These are phyloP conservation scores for Rachicladosporium sp. DNA, from an alignment of 2,329 filamentous ascomycete genomes.

Conservation along the genomic window DNA sequence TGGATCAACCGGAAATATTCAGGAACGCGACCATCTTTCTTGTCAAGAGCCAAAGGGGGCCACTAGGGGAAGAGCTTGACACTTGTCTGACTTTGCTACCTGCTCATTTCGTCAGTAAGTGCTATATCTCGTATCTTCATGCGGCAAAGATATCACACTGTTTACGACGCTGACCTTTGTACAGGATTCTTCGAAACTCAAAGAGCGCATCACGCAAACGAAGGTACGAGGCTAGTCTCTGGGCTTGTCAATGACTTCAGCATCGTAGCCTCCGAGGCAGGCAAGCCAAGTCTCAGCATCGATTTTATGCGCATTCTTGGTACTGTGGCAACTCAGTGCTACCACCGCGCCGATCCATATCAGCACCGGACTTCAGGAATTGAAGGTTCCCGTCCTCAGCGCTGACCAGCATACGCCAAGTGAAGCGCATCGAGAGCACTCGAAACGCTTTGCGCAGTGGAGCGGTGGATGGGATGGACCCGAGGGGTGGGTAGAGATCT, in stretches of 20 bases:
- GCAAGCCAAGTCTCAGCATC: background rate
- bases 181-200: constrained; percentile 1
- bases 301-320: too few relatives aligned
- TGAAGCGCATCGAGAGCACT: too few relatives aligned
- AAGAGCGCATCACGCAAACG: background rate
- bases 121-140: background rate
- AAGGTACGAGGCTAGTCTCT: background rate
- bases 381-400: too few relatives aligned
- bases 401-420: too few relatives aligned
- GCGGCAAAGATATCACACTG: background rate
- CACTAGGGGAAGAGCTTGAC: background rate
- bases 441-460: too few relatives aligned
- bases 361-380: too few relatives aligned
- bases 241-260: constrained; percentile 3
- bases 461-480: too few relatives aligned
- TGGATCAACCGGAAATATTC: constrained; percentile 8
- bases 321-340: background rate
- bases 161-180: background rate
- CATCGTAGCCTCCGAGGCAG: background rate
- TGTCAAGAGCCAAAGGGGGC: background rate
- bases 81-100: constrained; percentile 2
- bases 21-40: constrained; percentile 7
- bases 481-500: too few relatives aligned
- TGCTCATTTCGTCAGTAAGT: too few relatives aligned
- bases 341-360: too few relatives aligned